Evolutionary conservation across 2,329 filamentous ascomycete species (phyloP), one percentile per base, ranked within the genome.

Genomic region (Sporothrix schenckii): DNA sequence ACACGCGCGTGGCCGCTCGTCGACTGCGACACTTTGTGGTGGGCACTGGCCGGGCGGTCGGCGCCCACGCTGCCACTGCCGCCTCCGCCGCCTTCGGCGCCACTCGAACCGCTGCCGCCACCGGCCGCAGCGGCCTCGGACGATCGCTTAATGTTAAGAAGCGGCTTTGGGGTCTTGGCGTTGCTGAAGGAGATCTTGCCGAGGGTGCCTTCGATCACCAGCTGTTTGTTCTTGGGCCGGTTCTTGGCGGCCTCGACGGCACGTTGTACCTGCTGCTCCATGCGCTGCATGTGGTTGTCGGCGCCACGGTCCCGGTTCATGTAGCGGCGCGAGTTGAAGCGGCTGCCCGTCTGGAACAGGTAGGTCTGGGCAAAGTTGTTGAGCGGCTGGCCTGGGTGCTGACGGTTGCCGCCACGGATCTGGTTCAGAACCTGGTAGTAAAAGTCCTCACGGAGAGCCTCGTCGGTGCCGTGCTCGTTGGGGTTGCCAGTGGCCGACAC

Each of bases 151-250:
- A 99, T 94, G 79, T 96, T 99, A 66, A 99, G 88, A 70, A 98
- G 84, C 19, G 94, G 93, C 80, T 97, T 95, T 0, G 95, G 95
- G 0, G 95, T 97, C 84, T 98, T 99, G 63, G 95, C 93, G 77
- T 99, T 99, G 84, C 94, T 97, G 82, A 98, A 99, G 0, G 94
- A 97, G 71, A 99, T 99, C 83, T 98, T 99, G 74, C 95, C 95
- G 66, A 99, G 82, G 77, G 93, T 97, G 34, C 95, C 95, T 78
- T 97, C 94, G 71, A 99, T 94, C 24, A 98, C 94, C 10, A 99
- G 86, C 79, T 97, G 94, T 77, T 96, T 97, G 78, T 97, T 97
- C 85, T 99, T 99, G 14, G 95, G 95, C 80, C 97, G 94, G 72
- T 93, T 92, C 83, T 98, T 99, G 68, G 95, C 95, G 0, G 95